Evolutionary conservation across 176 grass and related monocot genomes (phyloP), one percentile per base, ranked within the genome.

Genomic region (Aegilops bicornis): DNA sequence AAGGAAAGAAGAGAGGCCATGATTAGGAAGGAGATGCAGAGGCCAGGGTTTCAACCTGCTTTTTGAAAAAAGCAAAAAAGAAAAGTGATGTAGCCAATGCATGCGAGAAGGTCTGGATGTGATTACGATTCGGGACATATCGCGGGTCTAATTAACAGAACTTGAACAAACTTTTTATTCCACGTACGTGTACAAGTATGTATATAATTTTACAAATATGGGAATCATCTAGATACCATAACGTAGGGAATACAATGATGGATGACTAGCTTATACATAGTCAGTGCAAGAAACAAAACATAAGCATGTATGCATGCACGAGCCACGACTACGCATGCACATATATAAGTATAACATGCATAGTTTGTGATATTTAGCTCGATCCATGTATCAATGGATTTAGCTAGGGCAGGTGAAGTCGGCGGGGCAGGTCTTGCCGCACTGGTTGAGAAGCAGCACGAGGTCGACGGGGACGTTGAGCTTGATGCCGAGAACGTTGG

Each of bases 381-480:
- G 23, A 65, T 48, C 7, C 0, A 54, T 2, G 50, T 19, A 54
- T 54, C 50, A 2, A 54, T 54, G 16, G 50, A 54, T 54, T 78
- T 7, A 48, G 69, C 32, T 20, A 0, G 92, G 64, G 86, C 92
- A 94, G 19, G 83, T 85, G 90, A 92, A 97, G 77, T 87, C 86
- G 4, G 88, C 31, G 1, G 92, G 94, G 39, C 78, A 84, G 9
- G 48, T 70, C 80, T 97, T 97, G 56, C 86, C 84, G 40, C 95
- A 97, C 79, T 83, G 79, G 84, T 97, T 89, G 85, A 97, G 65
- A 71, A 97, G 76, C 9, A 94, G 59, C 14, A 52, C 24, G 30
- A 94, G 90, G 79, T 92, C 88, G 82, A 94, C 13, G 22, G 90
- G 86, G 2, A 94, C 25, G 65, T 91, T 78, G 69, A 97, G 31